phyloP scores from a whole-genome alignment of 768 basidiomycete species.

The Boletellus sp. region DNA sequence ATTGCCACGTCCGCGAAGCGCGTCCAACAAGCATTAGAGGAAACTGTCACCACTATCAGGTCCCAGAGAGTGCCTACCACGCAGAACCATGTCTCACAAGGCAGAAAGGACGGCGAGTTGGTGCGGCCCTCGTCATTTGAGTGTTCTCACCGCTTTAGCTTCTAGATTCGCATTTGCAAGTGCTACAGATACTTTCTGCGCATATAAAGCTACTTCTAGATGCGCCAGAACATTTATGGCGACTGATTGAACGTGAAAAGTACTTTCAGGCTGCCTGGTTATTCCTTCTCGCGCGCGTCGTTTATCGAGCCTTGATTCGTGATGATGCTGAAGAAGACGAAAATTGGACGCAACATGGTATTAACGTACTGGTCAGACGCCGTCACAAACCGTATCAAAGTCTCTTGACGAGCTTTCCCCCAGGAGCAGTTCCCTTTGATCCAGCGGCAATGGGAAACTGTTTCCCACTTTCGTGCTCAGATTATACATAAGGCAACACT shows the following conservation, averaged over 20 bases:
- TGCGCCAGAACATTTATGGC: slow-evolving; percentile 89
- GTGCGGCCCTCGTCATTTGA: neutral
- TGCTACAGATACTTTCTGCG: slow-evolving; percentile 73
- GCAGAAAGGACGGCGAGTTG: slow-evolving; percentile 42
- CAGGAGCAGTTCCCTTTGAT: slow-evolving; percentile 86
- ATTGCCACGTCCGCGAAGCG: slow-evolving; percentile 66
- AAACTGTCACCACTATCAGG: slow-evolving; percentile 52
- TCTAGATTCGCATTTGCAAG: slow-evolving; percentile 62
- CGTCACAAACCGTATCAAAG: neutral
- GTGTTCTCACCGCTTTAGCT: slow-evolving; percentile 1
- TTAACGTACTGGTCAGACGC: slow-evolving; percentile 56
- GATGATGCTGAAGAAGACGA: slow-evolving; percentile 64
- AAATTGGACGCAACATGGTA: slow-evolving; percentile 53
- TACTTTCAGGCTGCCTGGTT: slow-evolving; percentile 86
- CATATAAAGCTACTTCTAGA: slow-evolving; percentile 91
- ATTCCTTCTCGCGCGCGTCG: slow-evolving; percentile 80
- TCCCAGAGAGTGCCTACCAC: slow-evolving; percentile 44
- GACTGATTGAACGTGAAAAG: slow-evolving; percentile 73
- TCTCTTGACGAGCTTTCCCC: neutral
- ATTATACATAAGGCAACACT: slow-evolving; percentile 86
- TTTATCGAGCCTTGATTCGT: slow-evolving; percentile 67
- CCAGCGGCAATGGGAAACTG: slow-evolving; percentile 89
- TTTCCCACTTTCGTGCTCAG: slow-evolving; percentile 82
- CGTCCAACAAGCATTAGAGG: slow-evolving; percentile 60
- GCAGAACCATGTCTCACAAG: slow-evolving; percentile 38